Percentiles rank a stretch among this genome's conserved stretches.
phyloP scores from a whole-genome alignment of 1,284 basidiomycete species.

The Ceratobasidium sp. region DNA sequence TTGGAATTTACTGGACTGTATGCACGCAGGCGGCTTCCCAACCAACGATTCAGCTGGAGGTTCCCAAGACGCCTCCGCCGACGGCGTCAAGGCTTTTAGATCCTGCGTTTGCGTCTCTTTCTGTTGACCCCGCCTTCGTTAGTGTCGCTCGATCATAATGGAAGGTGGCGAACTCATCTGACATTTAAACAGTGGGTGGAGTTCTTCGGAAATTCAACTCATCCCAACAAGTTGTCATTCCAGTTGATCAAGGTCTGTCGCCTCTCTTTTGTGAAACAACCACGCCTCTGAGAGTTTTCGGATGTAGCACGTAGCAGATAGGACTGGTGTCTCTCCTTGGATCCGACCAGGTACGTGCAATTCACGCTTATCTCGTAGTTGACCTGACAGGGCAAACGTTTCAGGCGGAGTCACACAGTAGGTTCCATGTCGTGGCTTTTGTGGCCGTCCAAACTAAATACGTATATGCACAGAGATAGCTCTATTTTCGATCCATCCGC shows the following conservation, averaged over 20 bases:
- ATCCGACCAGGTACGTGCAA: slow-evolving; percentile 23
- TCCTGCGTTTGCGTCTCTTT: slow-evolving; percentile 31
- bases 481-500: slow-evolving; percentile 19
- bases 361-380: neutral
- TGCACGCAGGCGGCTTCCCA: slow-evolving; percentile 12
- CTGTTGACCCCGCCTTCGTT: slow-evolving; percentile 31
- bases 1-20: slow-evolving; percentile 9
- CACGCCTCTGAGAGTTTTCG: neutral
- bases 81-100: slow-evolving; percentile 22
- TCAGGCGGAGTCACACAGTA: slow-evolving; percentile 35
- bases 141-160: neutral
- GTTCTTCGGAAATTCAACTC: slow-evolving; percentile 34
- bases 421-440: neutral
- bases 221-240: slow-evolving; percentile 34
- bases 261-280: too few species aligned
- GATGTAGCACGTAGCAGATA: slow-evolving; percentile 27
- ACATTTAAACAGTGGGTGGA: slow-evolving; percentile 19
- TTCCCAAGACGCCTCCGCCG: slow-evolving; percentile 18
- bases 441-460: neutral
- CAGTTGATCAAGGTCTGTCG: slow-evolving; percentile 30
- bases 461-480: slow-evolving; percentile 7
- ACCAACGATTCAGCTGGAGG: slow-evolving; percentile 1
- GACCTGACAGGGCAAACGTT: neutral
- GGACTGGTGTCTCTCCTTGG: slow-evolving; percentile 29
- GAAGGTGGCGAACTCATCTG: neutral